phyloP scores from a whole-genome alignment of 163 green algal species.

The Scenedesmus sp. region DNA sequence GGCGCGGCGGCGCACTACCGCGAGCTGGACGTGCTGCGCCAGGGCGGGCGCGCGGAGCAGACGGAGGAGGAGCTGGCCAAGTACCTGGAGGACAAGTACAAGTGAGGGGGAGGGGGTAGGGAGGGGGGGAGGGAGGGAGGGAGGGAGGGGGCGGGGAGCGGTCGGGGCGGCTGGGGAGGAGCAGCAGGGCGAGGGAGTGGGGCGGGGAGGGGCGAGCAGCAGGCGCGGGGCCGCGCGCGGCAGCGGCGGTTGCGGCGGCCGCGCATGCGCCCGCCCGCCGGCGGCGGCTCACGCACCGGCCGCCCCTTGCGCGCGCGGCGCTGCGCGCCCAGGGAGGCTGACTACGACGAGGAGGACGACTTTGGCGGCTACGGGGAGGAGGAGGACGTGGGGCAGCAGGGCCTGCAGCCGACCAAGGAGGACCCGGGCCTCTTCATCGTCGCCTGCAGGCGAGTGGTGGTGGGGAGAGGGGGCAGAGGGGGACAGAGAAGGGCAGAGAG shows the following conservation, averaged over 20 bases:
- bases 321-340: constrained; percentile 19
- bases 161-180: neutral
- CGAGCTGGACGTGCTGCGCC: constrained; percentile 36
- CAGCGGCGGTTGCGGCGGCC: too few relatives aligned
- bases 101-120: constrained; percentile 10
- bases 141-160: neutral
- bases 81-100: constrained; percentile 68
- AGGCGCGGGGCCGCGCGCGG: neutral
- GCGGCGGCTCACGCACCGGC: too few relatives aligned
- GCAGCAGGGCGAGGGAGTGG: neutral
- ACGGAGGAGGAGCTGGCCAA: constrained; percentile 82
- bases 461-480: too few relatives aligned
- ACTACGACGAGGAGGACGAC: constrained; percentile 50
- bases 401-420: constrained; percentile 87
- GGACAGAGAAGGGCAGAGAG: too few relatives aligned
- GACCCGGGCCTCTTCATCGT: constrained; percentile 91
- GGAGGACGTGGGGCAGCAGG: constrained; percentile 87
- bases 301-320: too few relatives aligned
- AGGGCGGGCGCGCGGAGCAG: constrained; percentile 50
- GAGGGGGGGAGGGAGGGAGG: neutral
- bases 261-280: too few relatives aligned
- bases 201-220: neutral
- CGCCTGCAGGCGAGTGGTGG: too few relatives aligned
- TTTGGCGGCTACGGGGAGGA: constrained; percentile 28
- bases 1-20: constrained; percentile 47